Evolutionary conservation across 352 stramenopile genomes (phyloP).

Genomic region (Globisporangium irregulare): DNA sequence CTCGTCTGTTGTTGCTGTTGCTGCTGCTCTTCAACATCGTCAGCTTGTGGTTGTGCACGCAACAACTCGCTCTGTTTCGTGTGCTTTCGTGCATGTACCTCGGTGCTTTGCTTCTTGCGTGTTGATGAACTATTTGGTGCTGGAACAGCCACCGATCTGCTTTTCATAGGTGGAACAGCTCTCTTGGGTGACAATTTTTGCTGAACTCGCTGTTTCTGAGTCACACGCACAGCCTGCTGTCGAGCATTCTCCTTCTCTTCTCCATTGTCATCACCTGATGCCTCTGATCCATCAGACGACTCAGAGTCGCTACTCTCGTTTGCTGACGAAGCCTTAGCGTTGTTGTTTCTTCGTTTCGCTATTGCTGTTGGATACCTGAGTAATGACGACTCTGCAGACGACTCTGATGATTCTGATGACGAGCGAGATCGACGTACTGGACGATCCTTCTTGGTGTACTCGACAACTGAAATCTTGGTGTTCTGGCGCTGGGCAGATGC

Average conservation of each 20-base stretch:
- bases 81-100: not conserved
- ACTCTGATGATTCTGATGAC: slow-evolving; percentile 10
- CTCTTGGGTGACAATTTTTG: slow-evolving; percentile 1
- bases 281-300: not conserved
- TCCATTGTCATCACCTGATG: not conserved
- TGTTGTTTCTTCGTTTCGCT: slow-evolving; percentile 7
- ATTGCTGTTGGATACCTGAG: not conserved
- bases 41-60: not conserved
- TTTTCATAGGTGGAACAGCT: not conserved
- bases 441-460: slow-evolving; percentile 10
- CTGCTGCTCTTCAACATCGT: not conserved
- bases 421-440: not conserved
- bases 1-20: not conserved
- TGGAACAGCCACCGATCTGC: slow-evolving; percentile 7
- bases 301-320: not conserved
- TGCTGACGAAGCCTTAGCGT: not conserved
- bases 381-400: slow-evolving; percentile 5
- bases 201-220: slow-evolving; percentile 5
- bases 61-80: not conserved
- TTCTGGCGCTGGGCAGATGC: not conserved
- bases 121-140: not conserved
- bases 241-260: slow-evolving; percentile 16
- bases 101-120: not conserved
- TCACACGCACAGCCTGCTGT: not conserved
- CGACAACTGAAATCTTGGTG: not conserved